These are phyloP conservation scores for Penicillium mononematosum DNA, from an alignment of 495 filamentous ascomycete species.

Conservation along the genomic window DNA sequence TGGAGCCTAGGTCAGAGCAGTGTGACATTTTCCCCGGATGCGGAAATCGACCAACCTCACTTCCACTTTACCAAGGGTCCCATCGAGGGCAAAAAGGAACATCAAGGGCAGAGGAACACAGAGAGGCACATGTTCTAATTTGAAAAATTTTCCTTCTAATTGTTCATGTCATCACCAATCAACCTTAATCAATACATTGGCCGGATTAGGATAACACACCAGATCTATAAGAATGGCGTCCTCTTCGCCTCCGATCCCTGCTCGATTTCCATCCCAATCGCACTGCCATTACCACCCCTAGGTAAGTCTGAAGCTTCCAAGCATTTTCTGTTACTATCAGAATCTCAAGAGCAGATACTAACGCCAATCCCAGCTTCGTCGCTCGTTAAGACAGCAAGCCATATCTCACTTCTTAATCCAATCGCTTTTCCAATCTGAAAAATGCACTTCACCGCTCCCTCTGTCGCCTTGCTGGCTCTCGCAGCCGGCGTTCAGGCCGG, in stretches of 20 bases:
- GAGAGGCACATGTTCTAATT: not conserved
- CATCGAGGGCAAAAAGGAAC: slow-evolving; percentile 18
- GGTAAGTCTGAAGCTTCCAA: slow-evolving; percentile 9
- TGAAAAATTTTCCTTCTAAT: slow-evolving; percentile 12
- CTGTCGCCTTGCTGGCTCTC: slow-evolving; percentile 28
- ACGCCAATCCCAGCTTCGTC: slow-evolving; percentile 15
- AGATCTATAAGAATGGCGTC: slow-evolving; percentile 28
- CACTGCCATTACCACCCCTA: slow-evolving; percentile 12
- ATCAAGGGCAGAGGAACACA: not conserved
- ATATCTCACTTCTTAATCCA: slow-evolving; percentile 17
- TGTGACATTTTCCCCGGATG: slow-evolving; percentile 31
- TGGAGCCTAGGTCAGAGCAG: slow-evolving; percentile 12
- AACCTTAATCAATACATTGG: slow-evolving; percentile 8
- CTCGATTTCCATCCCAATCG: slow-evolving; percentile 10
- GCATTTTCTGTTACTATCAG: not conserved
- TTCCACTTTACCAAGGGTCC: slow-evolving; percentile 13
- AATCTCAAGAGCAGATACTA: not conserved
- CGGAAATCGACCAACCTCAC: slow-evolving; percentile 21
- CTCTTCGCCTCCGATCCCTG: not conserved
- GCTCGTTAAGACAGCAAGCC: slow-evolving; percentile 27
- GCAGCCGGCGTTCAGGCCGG: slow-evolving; percentile 27
- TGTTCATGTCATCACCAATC: slow-evolving; percentile 23
- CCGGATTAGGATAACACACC: slow-evolving; percentile 25
- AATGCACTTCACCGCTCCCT: slow-evolving; percentile 29
- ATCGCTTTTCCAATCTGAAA: slow-evolving; percentile 21